A percentile compares a stretch with the other conserved stretches of the same genome.
phyloP scores from a whole-genome alignment of 495 filamentous ascomycete genomes.

The Aspergillus asperescens region DNA sequence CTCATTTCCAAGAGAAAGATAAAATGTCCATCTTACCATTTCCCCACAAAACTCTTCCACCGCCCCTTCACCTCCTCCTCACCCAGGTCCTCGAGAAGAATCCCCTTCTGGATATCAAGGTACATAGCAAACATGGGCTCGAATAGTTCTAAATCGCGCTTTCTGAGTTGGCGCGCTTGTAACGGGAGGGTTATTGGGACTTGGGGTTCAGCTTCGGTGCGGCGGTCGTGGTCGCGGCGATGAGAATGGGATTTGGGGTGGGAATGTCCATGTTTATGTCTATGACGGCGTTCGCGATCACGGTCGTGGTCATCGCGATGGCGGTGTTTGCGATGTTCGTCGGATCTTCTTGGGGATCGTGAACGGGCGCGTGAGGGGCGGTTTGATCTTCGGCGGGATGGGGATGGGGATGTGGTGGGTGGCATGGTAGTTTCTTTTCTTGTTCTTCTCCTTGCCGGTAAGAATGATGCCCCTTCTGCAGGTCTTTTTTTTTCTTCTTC shows the following conservation, averaged over 20 bases:
- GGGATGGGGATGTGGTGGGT: constrained; percentile 4
- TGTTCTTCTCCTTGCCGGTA: background rate
- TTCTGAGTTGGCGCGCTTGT: constrained; percentile 57
- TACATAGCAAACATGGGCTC: constrained; percentile 77
- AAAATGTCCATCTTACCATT: constrained; percentile 58
- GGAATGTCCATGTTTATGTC: constrained; percentile 10
- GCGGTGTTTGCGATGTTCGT: constrained; percentile 15
- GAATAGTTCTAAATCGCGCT: constrained; percentile 57
- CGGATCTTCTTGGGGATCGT: constrained; percentile 20
- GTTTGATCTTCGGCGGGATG: background rate
- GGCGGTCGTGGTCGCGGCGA: constrained; percentile 27
- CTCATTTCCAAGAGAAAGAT: background rate
- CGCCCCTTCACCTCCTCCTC: constrained; percentile 70
- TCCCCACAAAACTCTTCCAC: constrained; percentile 88
- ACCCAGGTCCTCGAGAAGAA: constrained; percentile 57
- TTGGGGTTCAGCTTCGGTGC: constrained; percentile 12
- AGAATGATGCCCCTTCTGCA: background rate
- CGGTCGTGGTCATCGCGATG: constrained; percentile 21
- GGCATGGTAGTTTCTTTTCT: background rate
- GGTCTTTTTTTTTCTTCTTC: no score
- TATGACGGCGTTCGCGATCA: constrained; percentile 13
- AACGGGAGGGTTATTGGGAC: constrained; percentile 54
- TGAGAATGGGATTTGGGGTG: constrained; percentile 17
- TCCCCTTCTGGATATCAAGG: constrained; percentile 81
- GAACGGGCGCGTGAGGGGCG: constrained; percentile 21